Base-by-base conservation (phyloP, 768 basidiomycete species). In the Hericium rajendrae region DNA sequence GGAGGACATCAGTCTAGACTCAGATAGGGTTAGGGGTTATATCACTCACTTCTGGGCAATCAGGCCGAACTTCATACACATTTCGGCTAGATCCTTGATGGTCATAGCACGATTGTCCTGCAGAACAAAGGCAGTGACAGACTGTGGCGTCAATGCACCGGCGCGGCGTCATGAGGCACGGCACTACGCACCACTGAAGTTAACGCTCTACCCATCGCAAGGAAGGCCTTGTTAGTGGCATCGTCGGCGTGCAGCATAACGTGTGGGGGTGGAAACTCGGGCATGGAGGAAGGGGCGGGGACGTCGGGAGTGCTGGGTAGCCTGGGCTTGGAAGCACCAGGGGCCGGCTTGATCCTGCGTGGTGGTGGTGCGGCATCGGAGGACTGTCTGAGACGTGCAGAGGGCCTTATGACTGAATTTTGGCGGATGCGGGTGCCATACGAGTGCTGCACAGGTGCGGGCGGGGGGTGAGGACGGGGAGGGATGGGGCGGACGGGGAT, bases 91-190 rank as follows among this genome's bases (percentile, higher is more conserved):
- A 73, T 91, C 88, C 69, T 90, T 91, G 73, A 90, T 85, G 43
- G 88, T 90, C 83, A 89, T 86, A 50, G 88, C 88, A 51, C 86
- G 82, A 70, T 91, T 91, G 66, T 85, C 81, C 86, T 88, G 54
- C 1, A 8, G 32, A 32, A 59, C 53, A 64, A 61, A 62, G 53
- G 65, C 60, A 65, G 57, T 41, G 60, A 59, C 64, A 13, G 48
- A 43, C 16, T 59, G 61, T 62, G 60, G 56, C 38, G 48, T 59
- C 24, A 15, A 55, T 39, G 53, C 0, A 38, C 55, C 28, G 26
- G n/a, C 22, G 48, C 39, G 59, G 40, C 8, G 40, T 32, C 20
- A 9, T 53, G 24, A 56, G 49, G 22, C 26, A 26, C 32, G 6
- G 8, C 15, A 24, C 75, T 28, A 73, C 86, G 64, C 65, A 88